A percentile compares a stretch with the other conserved stretches of the same genome.
Evolutionary conservation across 495 filamentous ascomycete genomes (phyloP).

Genomic region (Amorphotheca resinae): DNA sequence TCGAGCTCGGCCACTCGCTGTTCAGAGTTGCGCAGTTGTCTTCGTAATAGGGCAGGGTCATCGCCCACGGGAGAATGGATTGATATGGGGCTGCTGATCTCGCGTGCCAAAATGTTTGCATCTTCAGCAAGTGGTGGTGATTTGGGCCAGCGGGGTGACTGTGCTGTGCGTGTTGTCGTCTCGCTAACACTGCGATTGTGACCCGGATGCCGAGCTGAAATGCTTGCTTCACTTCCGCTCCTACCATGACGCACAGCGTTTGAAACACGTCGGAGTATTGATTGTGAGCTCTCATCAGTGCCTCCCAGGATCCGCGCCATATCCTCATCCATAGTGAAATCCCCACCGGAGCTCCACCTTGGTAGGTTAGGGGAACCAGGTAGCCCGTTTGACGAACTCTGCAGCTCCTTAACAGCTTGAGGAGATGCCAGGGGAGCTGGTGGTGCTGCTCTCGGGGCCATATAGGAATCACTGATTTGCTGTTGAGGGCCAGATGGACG

Average conservation of each 20-base stretch:
- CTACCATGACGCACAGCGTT: constrained; percentile 90
- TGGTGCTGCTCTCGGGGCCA: constrained; percentile 48
- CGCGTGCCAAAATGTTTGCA: constrained; percentile 32
- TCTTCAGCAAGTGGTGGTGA: constrained; percentile 64
- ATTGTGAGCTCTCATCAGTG: constrained; percentile 53
- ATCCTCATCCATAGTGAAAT: constrained; percentile 85
- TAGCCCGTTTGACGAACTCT: constrained; percentile 32
- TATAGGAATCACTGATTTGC: constrained; percentile 44
- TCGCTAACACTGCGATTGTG: constrained; percentile 45
- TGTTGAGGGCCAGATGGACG: constrained; percentile 26
- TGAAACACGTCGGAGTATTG: constrained; percentile 76
- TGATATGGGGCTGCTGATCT: constrained; percentile 64
- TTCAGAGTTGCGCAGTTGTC: constrained; percentile 67
- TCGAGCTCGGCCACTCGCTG: constrained; percentile 78
- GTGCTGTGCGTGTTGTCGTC: constrained; percentile 37
- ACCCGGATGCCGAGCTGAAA: constrained; percentile 18
- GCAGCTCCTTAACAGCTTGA: constrained; percentile 42
- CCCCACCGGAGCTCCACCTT: constrained; percentile 59
- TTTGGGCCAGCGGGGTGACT: constrained; percentile 54
- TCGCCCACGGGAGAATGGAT: constrained; percentile 47
- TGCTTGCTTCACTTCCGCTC: constrained; percentile 58
- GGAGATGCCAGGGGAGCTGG: constrained; percentile 33
- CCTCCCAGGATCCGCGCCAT: constrained; percentile 68
- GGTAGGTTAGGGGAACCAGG: constrained; percentile 54
- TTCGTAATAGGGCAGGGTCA: constrained; percentile 59